Evolutionary conservation across 2,329 filamentous ascomycete species (phyloP).

Genomic region (Aureobasidium sp.): DNA sequence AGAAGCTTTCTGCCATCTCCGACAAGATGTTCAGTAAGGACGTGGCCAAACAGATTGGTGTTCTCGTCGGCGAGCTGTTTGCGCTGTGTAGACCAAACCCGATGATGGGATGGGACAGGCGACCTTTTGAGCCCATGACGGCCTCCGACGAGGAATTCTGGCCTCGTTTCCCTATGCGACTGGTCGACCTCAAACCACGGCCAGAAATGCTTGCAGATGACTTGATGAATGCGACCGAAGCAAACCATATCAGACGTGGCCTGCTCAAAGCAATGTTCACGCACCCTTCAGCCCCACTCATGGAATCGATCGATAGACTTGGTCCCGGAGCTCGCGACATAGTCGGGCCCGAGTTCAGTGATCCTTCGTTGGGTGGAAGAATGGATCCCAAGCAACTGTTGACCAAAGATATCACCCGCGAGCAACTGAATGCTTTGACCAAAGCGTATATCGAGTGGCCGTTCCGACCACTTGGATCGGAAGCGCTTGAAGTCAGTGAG

Average conservation of each 20-base stretch:
- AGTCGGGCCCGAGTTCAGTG: conserved; percentile 39
- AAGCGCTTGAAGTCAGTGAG: conserved; percentile 5
- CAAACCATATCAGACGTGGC: conserved; percentile 30
- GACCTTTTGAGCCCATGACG: conserved; percentile 62
- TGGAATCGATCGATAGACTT: conserved; percentile 44
- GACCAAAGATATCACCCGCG: conserved; percentile 45
- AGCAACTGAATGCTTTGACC: conserved; percentile 53
- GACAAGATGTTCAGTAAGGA: neutral
- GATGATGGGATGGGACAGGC: conserved; percentile 60
- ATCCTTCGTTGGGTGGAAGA: conserved; percentile 43
- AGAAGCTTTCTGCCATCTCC: neutral
- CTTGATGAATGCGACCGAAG: conserved; percentile 21
- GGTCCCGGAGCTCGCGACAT: conserved; percentile 53
- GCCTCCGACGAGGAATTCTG: conserved; percentile 57
- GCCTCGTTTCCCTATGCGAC: conserved; percentile 50
- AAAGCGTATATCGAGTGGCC: conserved; percentile 60
- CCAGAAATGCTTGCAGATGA: conserved; percentile 26
- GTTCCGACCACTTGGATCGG: conserved; percentile 35
- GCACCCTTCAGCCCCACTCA: conserved; percentile 32
- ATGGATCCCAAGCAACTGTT: conserved; percentile 38
- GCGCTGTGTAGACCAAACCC: conserved; percentile 22
- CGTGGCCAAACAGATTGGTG: neutral
- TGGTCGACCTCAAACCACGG: conserved; percentile 63
- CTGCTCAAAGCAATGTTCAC: conserved; percentile 43
- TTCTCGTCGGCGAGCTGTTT: neutral